phyloP scores from a whole-genome alignment of 2,329 filamentous ascomycete genomes.

The Lecanicillium sp. region DNA sequence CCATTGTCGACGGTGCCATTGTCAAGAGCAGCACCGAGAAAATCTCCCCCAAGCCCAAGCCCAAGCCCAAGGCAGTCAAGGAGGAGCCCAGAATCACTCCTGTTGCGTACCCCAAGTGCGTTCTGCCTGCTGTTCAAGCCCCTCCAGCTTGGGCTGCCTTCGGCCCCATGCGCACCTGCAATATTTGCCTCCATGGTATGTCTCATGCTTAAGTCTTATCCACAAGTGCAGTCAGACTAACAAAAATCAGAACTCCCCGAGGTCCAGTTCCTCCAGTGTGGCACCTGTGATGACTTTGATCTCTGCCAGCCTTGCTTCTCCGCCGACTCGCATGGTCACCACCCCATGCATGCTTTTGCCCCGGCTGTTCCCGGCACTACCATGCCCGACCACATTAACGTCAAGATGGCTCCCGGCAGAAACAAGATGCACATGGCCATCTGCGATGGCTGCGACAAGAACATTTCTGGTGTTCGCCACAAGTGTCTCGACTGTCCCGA shows the following conservation, averaged over 20 bases:
- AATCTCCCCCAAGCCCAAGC: slow-evolving; percentile 57
- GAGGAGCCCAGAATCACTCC: slow-evolving; percentile 4
- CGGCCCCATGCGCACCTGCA: slow-evolving; percentile 59
- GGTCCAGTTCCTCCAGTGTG: slow-evolving; percentile 78
- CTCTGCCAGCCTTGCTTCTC: slow-evolving; percentile 80
- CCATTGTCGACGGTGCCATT: slow-evolving; percentile 70
- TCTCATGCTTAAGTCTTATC: not conserved
- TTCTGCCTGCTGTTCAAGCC: not conserved
- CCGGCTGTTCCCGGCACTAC: slow-evolving; percentile 58
- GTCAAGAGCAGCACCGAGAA: slow-evolving; percentile 82
- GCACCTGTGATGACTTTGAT: slow-evolving; percentile 81
- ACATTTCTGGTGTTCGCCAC: slow-evolving; percentile 82
- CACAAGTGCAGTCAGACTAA: not conserved
- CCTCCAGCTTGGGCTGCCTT: not conserved
- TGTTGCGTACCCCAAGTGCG: not conserved
- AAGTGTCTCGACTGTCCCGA: slow-evolving; percentile 97
- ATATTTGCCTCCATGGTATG: slow-evolving; percentile 49
- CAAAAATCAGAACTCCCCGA: slow-evolving; percentile 58
- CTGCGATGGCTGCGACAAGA: slow-evolving; percentile 89
- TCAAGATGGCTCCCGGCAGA: slow-evolving; percentile 71
- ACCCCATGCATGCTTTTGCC: slow-evolving; percentile 77
- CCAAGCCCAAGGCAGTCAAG: slow-evolving; percentile 17
- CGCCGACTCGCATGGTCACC: slow-evolving; percentile 75
- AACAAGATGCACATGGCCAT: slow-evolving; percentile 79
- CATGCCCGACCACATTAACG: slow-evolving; percentile 55